Percentiles rank a stretch among this genome's conserved stretches.
phyloP scores from a whole-genome alignment of 2,329 filamentous ascomycete species.

The Colletotrichum salicis region DNA sequence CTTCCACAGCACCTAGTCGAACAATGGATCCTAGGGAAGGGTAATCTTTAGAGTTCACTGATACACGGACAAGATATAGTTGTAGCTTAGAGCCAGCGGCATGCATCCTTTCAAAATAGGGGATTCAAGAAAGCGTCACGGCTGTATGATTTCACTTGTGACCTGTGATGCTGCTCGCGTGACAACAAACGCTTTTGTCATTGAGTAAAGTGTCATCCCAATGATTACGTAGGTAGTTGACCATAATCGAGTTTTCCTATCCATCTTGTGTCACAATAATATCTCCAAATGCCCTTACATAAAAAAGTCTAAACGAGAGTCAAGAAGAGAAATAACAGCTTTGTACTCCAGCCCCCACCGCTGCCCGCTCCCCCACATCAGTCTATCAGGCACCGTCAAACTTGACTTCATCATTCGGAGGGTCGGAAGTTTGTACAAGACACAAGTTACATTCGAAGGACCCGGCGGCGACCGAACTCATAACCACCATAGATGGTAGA shows the following conservation, averaged over 20 bases:
- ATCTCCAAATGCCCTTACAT: not conserved
- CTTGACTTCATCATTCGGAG: not conserved
- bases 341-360: constrained; percentile 16
- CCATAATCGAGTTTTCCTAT: not conserved
- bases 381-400: not conserved
- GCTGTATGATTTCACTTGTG: not conserved
- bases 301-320: constrained; percentile 24
- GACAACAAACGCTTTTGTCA: not conserved
- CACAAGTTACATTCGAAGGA: too few relatives aligned
- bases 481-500: constrained; percentile 7
- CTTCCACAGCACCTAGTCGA: too few relatives aligned
- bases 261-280: not conserved
- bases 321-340: constrained; percentile 26
- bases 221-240: not conserved
- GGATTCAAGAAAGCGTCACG: not conserved
- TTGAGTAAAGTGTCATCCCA: not conserved
- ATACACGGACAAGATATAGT: too few relatives aligned
- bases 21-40: too few relatives aligned
- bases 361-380: too few relatives aligned
- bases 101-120: too few relatives aligned
- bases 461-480: not conserved
- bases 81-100: too few relatives aligned
- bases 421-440: not conserved
- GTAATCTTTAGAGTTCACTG: too few relatives aligned
- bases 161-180: not conserved